Base-by-base conservation (phyloP, 805 yeast species). In the Blastobotrys attinorum region DNA sequence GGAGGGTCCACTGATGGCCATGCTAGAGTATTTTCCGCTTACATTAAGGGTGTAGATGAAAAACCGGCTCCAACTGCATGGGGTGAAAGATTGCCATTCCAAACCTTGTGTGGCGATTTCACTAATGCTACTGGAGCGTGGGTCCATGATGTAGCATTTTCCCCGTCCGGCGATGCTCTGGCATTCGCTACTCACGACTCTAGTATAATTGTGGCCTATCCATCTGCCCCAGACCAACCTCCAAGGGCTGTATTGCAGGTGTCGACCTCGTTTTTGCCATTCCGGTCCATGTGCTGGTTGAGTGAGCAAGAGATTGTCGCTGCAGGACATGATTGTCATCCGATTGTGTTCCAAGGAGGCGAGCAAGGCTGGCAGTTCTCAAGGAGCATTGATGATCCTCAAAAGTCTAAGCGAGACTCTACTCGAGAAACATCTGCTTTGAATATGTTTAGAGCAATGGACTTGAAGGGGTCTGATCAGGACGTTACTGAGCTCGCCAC, bases 81-180 rank as follows among this genome's bases (percentile, higher is more conserved):
- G 97, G 99, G 97, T 45, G 83, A 84, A 48, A 81, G 90, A 60
- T 76, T 92, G 62, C 98, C 99, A 22, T 92, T 92, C 72, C 89
- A 83, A 64, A 87, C 95, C 1, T 65, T 87, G 47, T 81, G 89
- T 63, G 95, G 95, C 21, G 95, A 88, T 61, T 78, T 70, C 60
- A 70, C 77, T 53, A 74, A 77, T 52, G 75, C 81, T 37, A 70
- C 76, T 34, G 88, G 88, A 34, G 83, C 94, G 23, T 92, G 97
- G 94, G 79, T 90, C 48, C 96, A 92, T 61, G 96, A 77, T 58
- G 90, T 88, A 39, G 73, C 81, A 38, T 90, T 94, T 71, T 79
- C 85, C 48, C 89, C 94, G 4, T 69, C 74, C 42, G 90, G 89
- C 39, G 76, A 86, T 55, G 75, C 81, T 11, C 66, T 90, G 48